These are phyloP conservation scores for Byssothecium circinans DNA, from an alignment of 2,329 filamentous ascomycete genomes.

Conservation along the genomic window DNA sequence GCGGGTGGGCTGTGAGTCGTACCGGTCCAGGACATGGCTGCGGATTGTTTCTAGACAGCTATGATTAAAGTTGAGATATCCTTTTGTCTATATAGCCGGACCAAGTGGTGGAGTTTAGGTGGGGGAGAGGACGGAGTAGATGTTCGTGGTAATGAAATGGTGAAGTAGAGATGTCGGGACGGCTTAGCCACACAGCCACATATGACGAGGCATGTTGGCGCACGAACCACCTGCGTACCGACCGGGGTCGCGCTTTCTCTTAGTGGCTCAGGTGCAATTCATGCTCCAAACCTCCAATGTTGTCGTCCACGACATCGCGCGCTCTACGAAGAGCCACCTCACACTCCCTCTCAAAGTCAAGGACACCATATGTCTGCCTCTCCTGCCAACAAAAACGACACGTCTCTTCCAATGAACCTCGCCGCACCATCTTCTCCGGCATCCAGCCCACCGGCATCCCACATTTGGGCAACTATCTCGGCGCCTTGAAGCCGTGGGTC, in stretches of 20 bases:
- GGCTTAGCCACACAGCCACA: not conserved
- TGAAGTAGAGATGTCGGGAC: conserved; percentile 13
- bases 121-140: conserved; percentile 4
- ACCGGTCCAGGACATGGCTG: conserved; percentile 62
- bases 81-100: not conserved
- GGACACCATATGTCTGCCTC: not conserved
- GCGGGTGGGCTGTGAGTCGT: conserved; percentile 14
- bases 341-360: conserved; percentile 4
- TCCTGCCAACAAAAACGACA: not conserved
- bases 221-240: no score
- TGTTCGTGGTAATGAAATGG: conserved; percentile 10
- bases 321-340: conserved; percentile 21
- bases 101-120: not conserved
- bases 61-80: not conserved
- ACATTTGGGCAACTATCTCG: conserved; percentile 93
- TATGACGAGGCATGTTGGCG: conserved; percentile 25
- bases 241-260: conserved; percentile 2
- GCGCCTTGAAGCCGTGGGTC: conserved; percentile 85
- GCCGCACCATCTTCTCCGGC: conserved; percentile 74
- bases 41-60: conserved; percentile 10
- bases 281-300: conserved; percentile 21
- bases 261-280: conserved; percentile 13
- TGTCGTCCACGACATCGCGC: conserved; percentile 16
- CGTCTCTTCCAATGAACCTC: not conserved
- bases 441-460: conserved; percentile 96